A percentile compares a stretch with the other conserved stretches of the same genome.
These are phyloP conservation scores for Clarireedia homoeocarpa DNA, from an alignment of 2,329 filamentous ascomycete species.

Conservation along the genomic window DNA sequence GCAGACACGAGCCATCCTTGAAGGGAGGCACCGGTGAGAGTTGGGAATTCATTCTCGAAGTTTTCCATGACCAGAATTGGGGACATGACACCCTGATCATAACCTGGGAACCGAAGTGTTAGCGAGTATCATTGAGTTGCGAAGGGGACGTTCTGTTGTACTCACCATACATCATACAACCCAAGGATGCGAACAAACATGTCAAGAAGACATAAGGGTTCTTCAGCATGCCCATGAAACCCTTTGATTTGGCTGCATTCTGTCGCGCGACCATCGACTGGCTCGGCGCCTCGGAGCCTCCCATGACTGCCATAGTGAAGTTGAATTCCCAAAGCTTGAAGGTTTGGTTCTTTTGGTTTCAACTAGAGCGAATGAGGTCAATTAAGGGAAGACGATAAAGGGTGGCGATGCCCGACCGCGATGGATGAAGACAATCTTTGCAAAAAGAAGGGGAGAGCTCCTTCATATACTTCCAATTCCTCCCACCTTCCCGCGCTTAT, in stretches of 20 bases:
- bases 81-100: constrained; percentile 32
- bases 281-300: background rate
- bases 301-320: constrained; percentile 1
- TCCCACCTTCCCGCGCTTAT: background rate
- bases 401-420: background rate
- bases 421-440: background rate
- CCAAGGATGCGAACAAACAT: constrained; percentile 27
- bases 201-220: constrained; percentile 35
- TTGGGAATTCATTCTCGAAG: constrained; percentile 31
- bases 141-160: background rate
- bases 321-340: background rate
- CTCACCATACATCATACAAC: constrained; percentile 26
- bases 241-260: constrained; percentile 33
- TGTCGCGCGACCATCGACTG: constrained; percentile 33
- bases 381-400: background rate
- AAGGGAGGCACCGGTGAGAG: constrained; percentile 26
- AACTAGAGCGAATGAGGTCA: background rate
- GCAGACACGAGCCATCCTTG: constrained; percentile 30
- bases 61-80: constrained; percentile 32
- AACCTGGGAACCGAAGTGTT: constrained; percentile 8
- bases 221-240: constrained; percentile 33
- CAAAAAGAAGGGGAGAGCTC: background rate
- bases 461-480: background rate
- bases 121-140: background rate
- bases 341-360: background rate